phyloP scores from a whole-genome alignment of 2,329 filamentous ascomycete genomes.

The Claviceps paspali region DNA sequence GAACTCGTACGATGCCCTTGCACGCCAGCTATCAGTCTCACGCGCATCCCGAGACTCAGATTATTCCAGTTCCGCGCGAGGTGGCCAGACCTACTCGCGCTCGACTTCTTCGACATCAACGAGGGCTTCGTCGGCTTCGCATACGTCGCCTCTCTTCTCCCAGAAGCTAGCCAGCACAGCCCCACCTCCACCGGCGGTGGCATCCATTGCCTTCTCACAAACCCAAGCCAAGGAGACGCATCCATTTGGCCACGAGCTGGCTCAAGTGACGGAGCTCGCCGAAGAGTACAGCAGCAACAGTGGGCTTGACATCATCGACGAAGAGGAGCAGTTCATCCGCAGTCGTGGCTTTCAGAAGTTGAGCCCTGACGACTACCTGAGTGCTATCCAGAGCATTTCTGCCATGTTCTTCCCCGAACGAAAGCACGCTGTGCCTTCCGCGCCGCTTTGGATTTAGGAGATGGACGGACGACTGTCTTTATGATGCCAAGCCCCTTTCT shows the following conservation, averaged over 20 bases:
- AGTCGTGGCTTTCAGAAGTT: constrained; percentile 58
- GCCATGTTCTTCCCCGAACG: constrained; percentile 39
- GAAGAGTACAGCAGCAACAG: constrained; percentile 66
- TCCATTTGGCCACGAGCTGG: constrained; percentile 80
- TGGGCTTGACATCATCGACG: constrained; percentile 46
- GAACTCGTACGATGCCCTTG: constrained; percentile 57
- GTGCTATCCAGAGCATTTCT: constrained; percentile 60
- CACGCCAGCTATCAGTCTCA: constrained; percentile 47
- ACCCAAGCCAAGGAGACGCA: constrained; percentile 29
- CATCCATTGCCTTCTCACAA: constrained; percentile 17
- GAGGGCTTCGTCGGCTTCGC: constrained; percentile 32
- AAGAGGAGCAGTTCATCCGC: constrained; percentile 49
- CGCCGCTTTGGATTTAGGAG: constrained; percentile 34
- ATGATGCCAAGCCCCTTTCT: background rate
- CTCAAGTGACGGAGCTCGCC: constrained; percentile 81
- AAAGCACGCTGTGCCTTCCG: constrained; percentile 17
- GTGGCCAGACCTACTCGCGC: constrained; percentile 39
- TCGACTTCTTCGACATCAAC: constrained; percentile 39
- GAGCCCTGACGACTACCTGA: constrained; percentile 67
- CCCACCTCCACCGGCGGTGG: constrained; percentile 17
- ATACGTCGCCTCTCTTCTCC: constrained; percentile 15
- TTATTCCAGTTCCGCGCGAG: constrained; percentile 38
- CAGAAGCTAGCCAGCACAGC: constrained; percentile 16
- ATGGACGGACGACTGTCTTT: too few relatives aligned
- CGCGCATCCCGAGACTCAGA: constrained; percentile 40